These are phyloP conservation scores for Stemphylium vesicarium DNA, from an alignment of 2,329 filamentous ascomycete genomes.

Conservation along the genomic window DNA sequence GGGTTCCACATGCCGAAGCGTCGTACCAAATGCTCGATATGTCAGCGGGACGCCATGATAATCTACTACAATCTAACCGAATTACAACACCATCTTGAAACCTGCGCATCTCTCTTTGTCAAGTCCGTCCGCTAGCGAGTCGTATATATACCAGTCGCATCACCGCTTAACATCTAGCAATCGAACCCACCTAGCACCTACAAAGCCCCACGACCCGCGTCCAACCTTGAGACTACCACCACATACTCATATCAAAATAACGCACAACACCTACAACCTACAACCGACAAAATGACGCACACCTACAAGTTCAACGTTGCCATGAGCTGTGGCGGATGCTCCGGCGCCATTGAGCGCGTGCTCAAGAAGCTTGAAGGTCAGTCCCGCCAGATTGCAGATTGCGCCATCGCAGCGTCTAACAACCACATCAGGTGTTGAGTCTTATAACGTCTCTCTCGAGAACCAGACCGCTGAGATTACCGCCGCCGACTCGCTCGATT, in stretches of 20 bases:
- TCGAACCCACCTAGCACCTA: slow-evolving; percentile 5
- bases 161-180: slow-evolving; percentile 1
- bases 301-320: slow-evolving; percentile 93
- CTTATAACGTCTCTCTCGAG: slow-evolving; percentile 86
- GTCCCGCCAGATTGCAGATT: slow-evolving; percentile 37
- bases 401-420: slow-evolving; percentile 16
- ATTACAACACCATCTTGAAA: slow-evolving; percentile 44
- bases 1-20: slow-evolving; percentile 34
- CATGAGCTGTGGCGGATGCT: slow-evolving; percentile 97
- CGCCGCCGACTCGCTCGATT: slow-evolving; percentile 71
- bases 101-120: slow-evolving; percentile 35
- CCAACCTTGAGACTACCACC: not conserved
- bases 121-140: slow-evolving; percentile 8
- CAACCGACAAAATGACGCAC: slow-evolving; percentile 67
- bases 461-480: slow-evolving; percentile 81
- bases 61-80: slow-evolving; percentile 42
- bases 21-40: slow-evolving; percentile 27
- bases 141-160: slow-evolving; percentile 23
- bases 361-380: slow-evolving; percentile 89
- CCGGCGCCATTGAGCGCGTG: slow-evolving; percentile 88
- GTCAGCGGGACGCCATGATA: slow-evolving; percentile 36
- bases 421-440: slow-evolving; percentile 73
- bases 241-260: slow-evolving; percentile 4
- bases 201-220: slow-evolving; percentile 13
- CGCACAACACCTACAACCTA: slow-evolving; percentile 8